A percentile compares a stretch with the other conserved stretches of the same genome.
Evolutionary conservation across 805 yeast genomes (phyloP).

Genomic region (Candida nanaspora): DNA sequence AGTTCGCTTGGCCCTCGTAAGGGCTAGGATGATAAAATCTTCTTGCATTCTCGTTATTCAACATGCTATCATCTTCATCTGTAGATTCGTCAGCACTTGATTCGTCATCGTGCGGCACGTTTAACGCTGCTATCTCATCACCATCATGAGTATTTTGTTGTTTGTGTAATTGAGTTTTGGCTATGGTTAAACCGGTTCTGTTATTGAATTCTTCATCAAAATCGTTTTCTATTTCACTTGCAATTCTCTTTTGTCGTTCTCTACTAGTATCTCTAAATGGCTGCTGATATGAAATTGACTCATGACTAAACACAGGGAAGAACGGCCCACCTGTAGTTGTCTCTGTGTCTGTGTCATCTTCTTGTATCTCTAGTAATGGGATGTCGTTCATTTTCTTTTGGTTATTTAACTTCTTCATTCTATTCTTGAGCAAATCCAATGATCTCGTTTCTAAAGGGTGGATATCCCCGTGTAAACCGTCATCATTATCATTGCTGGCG

Average conservation of each 20-base stretch:
- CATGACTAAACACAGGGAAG: slow-evolving; percentile 16
- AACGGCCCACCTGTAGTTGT: slow-evolving; percentile 17
- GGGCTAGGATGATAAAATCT: background rate
- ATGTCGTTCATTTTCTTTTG: slow-evolving; percentile 1
- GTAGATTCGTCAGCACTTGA: slow-evolving; percentile 24
- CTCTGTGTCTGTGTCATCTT: slow-evolving; percentile 14
- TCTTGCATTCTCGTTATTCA: slow-evolving; percentile 5
- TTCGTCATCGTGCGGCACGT: slow-evolving; percentile 1
- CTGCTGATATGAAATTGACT: background rate
- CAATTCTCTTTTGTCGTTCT: background rate
- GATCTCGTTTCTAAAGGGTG: background rate
- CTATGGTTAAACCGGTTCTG: slow-evolving; percentile 9
- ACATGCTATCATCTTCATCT: slow-evolving; percentile 3
- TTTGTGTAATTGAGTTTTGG: background rate
- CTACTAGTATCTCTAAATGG: background rate
- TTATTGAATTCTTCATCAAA: slow-evolving; percentile 22
- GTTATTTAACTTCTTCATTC: background rate
- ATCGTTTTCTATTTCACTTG: slow-evolving; percentile 23
- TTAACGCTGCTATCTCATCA: slow-evolving; percentile 2
- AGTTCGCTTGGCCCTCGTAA: background rate
- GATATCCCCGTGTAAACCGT: background rate
- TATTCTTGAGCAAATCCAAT: background rate
- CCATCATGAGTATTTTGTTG: slow-evolving; percentile 3
- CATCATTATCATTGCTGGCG: background rate
- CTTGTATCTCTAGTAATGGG: slow-evolving; percentile 26